Conservation (phyloP, 163 green algal species). For the Coccomyxa subellipsoidea region DNA sequence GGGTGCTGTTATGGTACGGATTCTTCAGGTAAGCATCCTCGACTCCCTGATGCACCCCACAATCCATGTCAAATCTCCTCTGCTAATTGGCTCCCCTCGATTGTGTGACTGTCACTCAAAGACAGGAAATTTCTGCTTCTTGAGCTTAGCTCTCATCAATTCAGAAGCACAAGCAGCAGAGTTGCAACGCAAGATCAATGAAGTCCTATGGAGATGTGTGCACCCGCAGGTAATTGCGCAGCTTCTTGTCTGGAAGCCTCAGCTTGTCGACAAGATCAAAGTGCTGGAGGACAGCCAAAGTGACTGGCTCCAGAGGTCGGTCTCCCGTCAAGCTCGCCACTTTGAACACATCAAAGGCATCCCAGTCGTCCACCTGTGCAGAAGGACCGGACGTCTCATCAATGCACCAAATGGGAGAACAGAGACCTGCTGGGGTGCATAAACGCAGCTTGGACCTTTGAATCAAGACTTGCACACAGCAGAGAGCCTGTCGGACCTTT, state of each 20-base stretch:
- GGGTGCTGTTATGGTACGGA: conserved; percentile 85
- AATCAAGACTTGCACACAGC: no score
- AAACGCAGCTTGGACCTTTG: no score
- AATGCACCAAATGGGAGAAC: no score
- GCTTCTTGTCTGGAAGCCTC: conserved; percentile 20
- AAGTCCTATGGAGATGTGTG: neutral
- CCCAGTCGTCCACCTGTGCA: conserved; percentile 74
- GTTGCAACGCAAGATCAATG: no score
- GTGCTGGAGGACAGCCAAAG: conserved; percentile 58
- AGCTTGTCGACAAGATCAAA: conserved; percentile 61
- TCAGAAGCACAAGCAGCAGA: neutral
- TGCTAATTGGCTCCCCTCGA: no score
- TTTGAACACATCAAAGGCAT: conserved; percentile 76
- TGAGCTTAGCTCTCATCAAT: no score
- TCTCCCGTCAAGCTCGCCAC: conserved; percentile 41
- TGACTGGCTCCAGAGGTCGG: conserved; percentile 62
- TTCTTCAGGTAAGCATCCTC: conserved; percentile 66
- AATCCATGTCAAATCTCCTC: neutral
- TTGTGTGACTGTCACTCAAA: no score
- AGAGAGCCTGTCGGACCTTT: conserved; percentile 15
- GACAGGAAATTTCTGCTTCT: no score
- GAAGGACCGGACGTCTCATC: no score
- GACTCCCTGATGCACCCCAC: conserved; percentile 31
- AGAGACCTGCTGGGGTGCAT: no score
- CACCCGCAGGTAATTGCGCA: neutral